Evolutionary conservation across 2,329 filamentous ascomycete species (phyloP), one percentile per base, ranked within the genome.

Genomic region (Claviceps arundinis): DNA sequence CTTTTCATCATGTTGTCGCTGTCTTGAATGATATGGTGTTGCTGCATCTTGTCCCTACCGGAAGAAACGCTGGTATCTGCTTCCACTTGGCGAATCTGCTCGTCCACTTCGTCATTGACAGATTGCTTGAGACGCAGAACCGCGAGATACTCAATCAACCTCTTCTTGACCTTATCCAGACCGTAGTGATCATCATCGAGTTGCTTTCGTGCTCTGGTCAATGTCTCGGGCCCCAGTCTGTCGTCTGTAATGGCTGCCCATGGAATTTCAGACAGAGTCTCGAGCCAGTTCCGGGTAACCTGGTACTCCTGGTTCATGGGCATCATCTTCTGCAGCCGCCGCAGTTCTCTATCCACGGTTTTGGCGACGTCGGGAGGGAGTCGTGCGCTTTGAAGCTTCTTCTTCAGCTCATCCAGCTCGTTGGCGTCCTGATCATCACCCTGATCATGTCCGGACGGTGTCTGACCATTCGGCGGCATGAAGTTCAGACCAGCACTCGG

Each of bases 151-250:
- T 97, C 94, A 5, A 98, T 77, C 22, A 98, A 70, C 44, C 93
- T 80, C 76, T 95, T 96, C 80, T 98, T 98, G 63, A 98, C 91
- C 68, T 91, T 94, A 56, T 97, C 89, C 14, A 98, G 73, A 0
- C 93, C 93, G 60, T 97, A 97, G 67, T 98, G 93, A 63, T 98
- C 93, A 57, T 94, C 84, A 61, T 98, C 89, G 5, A 98, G 78
- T 67, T 97, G 93, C 69, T 89, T 87, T 51, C 89, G 82, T 6
- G 93, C 93, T 59, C 78, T 79, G 54, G 78, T 75, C 52, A 97
- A 67, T 0, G 90, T 96, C 9, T 89, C 84, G 0, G 81, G 78
- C 7, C 90, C 89, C 3, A 98, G 78, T 37, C 89, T 82, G 62
- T 97, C 91, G 55, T 93, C 84, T 0, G 91, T 97, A 50, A 80